Evolutionary conservation across 257 asterid species (phyloP).

Genomic region (Datura wrightii): DNA sequence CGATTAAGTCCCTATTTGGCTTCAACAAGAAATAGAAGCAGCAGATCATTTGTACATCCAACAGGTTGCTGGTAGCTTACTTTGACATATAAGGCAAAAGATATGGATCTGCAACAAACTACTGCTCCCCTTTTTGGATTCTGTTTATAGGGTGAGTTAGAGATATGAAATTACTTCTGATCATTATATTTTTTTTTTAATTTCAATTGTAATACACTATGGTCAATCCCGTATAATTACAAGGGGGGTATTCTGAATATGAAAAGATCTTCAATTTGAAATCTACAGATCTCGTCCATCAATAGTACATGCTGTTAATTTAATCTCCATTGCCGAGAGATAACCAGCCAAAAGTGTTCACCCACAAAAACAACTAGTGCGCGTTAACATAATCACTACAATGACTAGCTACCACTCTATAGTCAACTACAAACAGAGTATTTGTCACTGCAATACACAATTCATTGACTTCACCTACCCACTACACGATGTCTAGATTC

Average conservation of each 20-base stretch:
- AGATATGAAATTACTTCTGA: slow-evolving; percentile 20
- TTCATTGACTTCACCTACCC: background rate
- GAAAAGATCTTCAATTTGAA: slow-evolving; percentile 8
- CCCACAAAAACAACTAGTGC: background rate
- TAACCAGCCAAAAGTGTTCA: background rate
- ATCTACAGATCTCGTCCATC: background rate
- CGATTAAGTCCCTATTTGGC: slow-evolving; percentile 86
- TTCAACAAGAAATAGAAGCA: slow-evolving; percentile 65
- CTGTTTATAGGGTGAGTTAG: slow-evolving; percentile 16
- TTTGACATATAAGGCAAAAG: slow-evolving; percentile 12
- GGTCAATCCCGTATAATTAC: background rate
- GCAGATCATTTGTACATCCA: background rate
- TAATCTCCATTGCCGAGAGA: background rate
- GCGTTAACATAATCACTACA: background rate
- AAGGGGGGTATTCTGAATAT: slow-evolving; percentile 7
- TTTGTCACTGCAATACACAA: background rate
- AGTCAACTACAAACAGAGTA: background rate
- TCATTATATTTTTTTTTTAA: background rate
- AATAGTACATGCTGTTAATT: slow-evolving; percentile 16
- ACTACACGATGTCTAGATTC: background rate
- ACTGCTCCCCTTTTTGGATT: background rate
- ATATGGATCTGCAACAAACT: slow-evolving; percentile 15
- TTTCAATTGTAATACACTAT: slow-evolving; percentile 17
- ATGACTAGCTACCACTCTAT: background rate
- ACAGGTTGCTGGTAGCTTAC: background rate